Percentiles rank a stretch among this genome's conserved stretches.
These are phyloP conservation scores for Capsella bursapastoris DNA, from an alignment of 345 rosid species.

Conservation along the genomic window DNA sequence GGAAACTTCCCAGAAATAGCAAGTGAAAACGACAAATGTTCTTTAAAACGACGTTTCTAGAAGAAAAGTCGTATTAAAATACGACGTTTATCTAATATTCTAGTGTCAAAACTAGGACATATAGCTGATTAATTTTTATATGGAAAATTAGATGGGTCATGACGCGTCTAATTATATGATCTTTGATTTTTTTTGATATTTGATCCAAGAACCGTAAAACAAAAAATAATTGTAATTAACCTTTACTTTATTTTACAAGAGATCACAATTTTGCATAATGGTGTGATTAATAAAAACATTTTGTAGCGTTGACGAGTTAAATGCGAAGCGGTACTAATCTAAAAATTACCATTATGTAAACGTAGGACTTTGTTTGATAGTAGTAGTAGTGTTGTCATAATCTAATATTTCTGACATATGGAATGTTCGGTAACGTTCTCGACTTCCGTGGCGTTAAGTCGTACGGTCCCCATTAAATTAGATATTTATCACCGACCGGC, in stretches of 20 bases:
- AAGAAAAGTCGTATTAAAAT: conserved; percentile 25
- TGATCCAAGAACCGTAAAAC: too few species aligned
- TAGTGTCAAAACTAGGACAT: conserved; percentile 14
- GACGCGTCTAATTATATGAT: background rate
- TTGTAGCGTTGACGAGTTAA: background rate
- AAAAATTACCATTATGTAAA: too few species aligned
- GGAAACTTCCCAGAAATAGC: conserved; percentile 36
- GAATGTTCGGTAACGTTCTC: conserved; percentile 33
- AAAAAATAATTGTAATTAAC: too few species aligned
- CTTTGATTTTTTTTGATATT: background rate
- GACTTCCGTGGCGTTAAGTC: background rate
- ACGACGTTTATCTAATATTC: conserved; percentile 7
- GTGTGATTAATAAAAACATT: background rate
- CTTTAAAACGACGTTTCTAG: conserved; percentile 23
- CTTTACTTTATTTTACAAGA: too few species aligned
- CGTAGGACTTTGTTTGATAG: too few species aligned
- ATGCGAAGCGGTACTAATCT: background rate
- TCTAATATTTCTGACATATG: background rate
- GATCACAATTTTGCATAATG: background rate
- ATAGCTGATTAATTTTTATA: background rate
- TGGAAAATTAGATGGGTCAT: background rate
- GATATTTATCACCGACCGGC: conserved; percentile 12
- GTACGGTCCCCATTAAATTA: background rate
- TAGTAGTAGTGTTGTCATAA: background rate
- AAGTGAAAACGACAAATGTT: conserved; percentile 16